phyloP scores from a whole-genome alignment of 179 eudicot species.

The Amaranthus tricolor region DNA sequence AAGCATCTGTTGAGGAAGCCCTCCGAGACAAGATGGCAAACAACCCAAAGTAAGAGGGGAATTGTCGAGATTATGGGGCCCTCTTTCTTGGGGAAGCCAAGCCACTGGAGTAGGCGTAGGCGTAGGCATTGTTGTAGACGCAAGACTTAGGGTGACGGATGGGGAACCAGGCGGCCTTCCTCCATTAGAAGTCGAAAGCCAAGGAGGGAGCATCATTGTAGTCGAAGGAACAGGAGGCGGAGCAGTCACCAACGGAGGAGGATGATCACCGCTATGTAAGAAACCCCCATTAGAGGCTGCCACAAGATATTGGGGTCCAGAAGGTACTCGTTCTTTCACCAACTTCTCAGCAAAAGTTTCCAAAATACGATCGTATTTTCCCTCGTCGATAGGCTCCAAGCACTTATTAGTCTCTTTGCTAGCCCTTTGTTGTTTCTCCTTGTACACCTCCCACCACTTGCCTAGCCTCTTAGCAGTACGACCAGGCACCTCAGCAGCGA shows the following conservation, averaged over 20 bases:
- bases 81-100: constrained; percentile 60
- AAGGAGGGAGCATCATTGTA: constrained; percentile 56
- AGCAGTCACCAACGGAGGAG: constrained; percentile 31
- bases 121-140: constrained; percentile 44
- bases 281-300: constrained; percentile 45
- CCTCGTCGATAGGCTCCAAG: constrained; percentile 54
- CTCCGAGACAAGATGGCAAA: constrained; percentile 23
- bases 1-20: constrained; percentile 27
- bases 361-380: constrained; percentile 65
- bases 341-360: constrained; percentile 81
- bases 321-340: constrained; percentile 46
- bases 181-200: constrained; percentile 62
- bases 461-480: constrained; percentile 70
- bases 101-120: constrained; percentile 37
- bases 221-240: constrained; percentile 24
- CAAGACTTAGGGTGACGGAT: constrained; percentile 69
- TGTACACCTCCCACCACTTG: constrained; percentile 84
- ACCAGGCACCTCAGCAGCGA: constrained; percentile 78
- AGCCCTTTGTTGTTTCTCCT: constrained; percentile 66
- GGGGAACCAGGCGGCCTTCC: constrained; percentile 53
- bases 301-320: constrained; percentile 32
- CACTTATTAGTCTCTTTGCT: constrained; percentile 49
- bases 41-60: constrained; percentile 28
- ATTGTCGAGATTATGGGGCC: constrained; percentile 22
- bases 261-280: constrained; percentile 39